Evolutionary conservation across 306 rosid genomes (phyloP), one percentile per base, ranked within the genome.

Genomic region (Leucaena leucocephala): DNA sequence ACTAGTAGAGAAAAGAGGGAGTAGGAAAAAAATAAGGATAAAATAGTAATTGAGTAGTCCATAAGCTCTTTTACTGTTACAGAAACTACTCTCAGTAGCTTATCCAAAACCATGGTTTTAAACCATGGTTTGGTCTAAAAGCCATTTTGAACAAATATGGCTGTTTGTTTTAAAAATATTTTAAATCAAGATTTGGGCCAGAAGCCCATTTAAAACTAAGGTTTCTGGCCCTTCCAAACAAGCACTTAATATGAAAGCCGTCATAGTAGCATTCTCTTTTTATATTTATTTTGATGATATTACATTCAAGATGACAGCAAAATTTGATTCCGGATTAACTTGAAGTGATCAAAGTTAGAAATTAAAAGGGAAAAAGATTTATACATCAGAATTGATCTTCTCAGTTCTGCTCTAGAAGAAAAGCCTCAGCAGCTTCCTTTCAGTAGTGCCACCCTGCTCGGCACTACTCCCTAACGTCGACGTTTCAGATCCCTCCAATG

Each of bases 391-490:
- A 54, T 54, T 17, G 6, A 7, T 54, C 59, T 54, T 11, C 9
- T 50, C 19, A 27, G 27, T 27, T 27, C 27, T 6, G 7, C 7
- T 78, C 69, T 69, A 89, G 75, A 89, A 44, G 80, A 89, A 91
- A 22, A 91, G 85, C 50, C 80, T 79, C 3, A 86, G 87, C 69
- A 78, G 89, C 55, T 85, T 84, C 43, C 64, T 85, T 74, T 80
- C 63, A 36, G 52, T 45, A 16, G 39, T 42, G 1, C 72, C 57
- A 76, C 45, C 78, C 61, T 66, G 80, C 22, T 36, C 71, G 5
- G 78, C 42, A 48, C 75, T 72, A 68, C 87, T 88, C 50, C 58
- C 84, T 55, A 87, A 79, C 52, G 86, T 76, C 21, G 81, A 79
- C 54, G 68, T 74, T 35, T 80, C 69, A 0, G 86, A 82, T 80